Evolutionary conservation across 345 rosid genomes (phyloP).

Genomic region (Gossypium herbaceum): DNA sequence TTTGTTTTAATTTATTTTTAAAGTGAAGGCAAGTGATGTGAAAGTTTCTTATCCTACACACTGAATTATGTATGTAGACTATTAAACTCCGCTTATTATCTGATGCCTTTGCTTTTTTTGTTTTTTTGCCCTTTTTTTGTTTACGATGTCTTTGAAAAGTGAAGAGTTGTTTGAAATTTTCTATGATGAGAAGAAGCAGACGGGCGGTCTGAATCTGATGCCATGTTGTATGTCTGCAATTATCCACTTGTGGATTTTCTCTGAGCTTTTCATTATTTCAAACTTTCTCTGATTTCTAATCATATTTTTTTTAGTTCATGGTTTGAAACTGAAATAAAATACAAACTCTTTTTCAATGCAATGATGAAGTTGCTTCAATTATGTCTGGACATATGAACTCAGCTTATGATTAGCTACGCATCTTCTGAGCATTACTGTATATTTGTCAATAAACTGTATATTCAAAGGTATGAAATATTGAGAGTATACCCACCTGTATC

Average conservation of each 20-base stretch:
- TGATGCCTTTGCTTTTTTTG: slow-evolving; percentile 39
- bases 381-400: slow-evolving; percentile 69
- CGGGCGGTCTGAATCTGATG: slow-evolving; percentile 96
- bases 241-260: slow-evolving; percentile 40
- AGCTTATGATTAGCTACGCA: slow-evolving; percentile 38
- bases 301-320: neutral
- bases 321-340: neutral
- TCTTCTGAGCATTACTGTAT: slow-evolving; percentile 38
- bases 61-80: slow-evolving; percentile 46
- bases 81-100: slow-evolving; percentile 45
- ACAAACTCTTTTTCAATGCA: slow-evolving; percentile 10
- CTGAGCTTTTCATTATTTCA: slow-evolving; percentile 37
- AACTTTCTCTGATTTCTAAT: neutral
- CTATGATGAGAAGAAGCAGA: slow-evolving; percentile 80
- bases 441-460: neutral
- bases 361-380: slow-evolving; percentile 48
- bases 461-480: neutral
- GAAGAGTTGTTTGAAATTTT: neutral
- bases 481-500: neutral
- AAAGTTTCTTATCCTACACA: slow-evolving; percentile 41
- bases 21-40: slow-evolving; percentile 50
- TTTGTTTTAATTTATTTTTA: neutral
- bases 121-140: neutral
- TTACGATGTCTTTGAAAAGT: too few relatives aligned
- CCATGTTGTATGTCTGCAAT: slow-evolving; percentile 82